Evolutionary conservation across 805 yeast species (phyloP), one percentile per base, ranked within the genome.

Genomic region (Candida multigemmis): DNA sequence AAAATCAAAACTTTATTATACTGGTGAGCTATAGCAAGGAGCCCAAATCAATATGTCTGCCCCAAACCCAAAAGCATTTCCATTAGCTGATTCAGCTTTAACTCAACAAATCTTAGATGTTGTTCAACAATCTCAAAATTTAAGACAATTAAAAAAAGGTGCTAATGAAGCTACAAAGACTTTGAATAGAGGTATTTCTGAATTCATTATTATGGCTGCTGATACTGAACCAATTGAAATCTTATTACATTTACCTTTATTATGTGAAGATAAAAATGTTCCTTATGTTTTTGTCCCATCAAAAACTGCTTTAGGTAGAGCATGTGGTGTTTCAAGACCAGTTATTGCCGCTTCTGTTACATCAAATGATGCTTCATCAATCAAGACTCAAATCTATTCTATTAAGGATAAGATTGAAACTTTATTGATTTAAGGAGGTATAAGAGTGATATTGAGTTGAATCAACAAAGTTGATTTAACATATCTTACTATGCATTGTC

Each of bases 111-210:
- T 91, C 63, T 74, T 91, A 56, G 97, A 91, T 52, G 87, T 91
- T 57, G 91, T 84, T 49, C 98, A 91, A 70, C 98, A 91, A 71
- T 85, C 96, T 37, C 87, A 94, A 51, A 86, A 82, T 68, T 75
- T 91, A 59, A 86, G 97, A 73, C 99, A 91, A 69, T 77, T 91
- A 64, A 91, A 91, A 76, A 91, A 91, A 66, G 99, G 99, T 66
- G 98, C 99, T 46, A 91, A 91, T 63, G 99, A 91, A 71, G 94
- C 97, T 53, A 91, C 96, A 67, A 89, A 89, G 75, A 89, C 96
- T 49, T 75, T 89, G 68, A 89, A 89, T 82, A 83, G 97, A 74
- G 98, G 98, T 78, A 89, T 89, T 53, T 83, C 96, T 50, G 98
- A 89, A 70, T 89, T 89, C 74, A 87, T 89, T 63, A 84, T 89